Evolutionary conservation across 805 yeast genomes (phyloP).

Genomic region (Lipomyces yamanashiensis): DNA sequence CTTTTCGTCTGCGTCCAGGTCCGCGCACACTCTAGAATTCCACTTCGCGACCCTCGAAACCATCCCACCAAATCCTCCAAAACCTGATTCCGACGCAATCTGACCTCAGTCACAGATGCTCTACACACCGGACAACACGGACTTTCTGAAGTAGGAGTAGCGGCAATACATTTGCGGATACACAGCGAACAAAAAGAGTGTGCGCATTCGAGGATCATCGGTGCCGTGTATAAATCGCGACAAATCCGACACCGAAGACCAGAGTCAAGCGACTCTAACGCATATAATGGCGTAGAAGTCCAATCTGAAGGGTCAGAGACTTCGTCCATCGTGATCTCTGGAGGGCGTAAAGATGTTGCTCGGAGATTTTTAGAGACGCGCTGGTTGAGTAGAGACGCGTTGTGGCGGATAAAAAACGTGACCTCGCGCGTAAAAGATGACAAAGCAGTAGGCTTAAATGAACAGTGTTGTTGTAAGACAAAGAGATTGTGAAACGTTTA

Average conservation of each 20-base stretch:
- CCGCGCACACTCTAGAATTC: constrained; percentile 14
- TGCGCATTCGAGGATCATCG: constrained; percentile 85
- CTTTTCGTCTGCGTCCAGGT: neutral
- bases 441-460: neutral
- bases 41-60: constrained; percentile 45
- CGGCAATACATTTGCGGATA: constrained; percentile 70
- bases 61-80: constrained; percentile 73
- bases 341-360: neutral
- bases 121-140: constrained; percentile 80
- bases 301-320: constrained; percentile 75
- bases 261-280: constrained; percentile 65
- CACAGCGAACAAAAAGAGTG: constrained; percentile 91
- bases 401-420: constrained; percentile 1
- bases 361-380: neutral
- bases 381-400: constrained; percentile 1
- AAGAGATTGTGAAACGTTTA: no score
- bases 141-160: constrained; percentile 43
- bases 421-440: neutral
- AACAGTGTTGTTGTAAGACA: no score
- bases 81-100: constrained; percentile 65
- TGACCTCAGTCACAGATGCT: constrained; percentile 69
- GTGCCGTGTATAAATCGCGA: constrained; percentile 77
- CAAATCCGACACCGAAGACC: constrained; percentile 84
- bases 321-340: constrained; percentile 3
- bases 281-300: constrained; percentile 58